Evolutionary conservation across 75 land plant species (phyloP).

Genomic region (Pinus taeda): DNA sequence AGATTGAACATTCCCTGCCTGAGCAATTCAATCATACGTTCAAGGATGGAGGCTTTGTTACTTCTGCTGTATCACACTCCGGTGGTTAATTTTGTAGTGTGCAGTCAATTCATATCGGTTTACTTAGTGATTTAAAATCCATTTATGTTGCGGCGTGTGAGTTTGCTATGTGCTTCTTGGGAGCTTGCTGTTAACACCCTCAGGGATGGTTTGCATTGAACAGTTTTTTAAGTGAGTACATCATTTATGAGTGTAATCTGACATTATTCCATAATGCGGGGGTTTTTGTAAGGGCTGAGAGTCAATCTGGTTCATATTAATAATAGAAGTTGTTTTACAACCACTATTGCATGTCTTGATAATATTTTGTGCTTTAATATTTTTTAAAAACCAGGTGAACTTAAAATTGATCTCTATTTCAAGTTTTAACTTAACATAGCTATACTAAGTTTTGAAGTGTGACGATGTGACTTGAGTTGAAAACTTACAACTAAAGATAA

Average conservation of each 20-base stretch:
- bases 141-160: neutral
- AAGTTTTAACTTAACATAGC: too few relatives aligned
- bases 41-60: conserved; percentile 81
- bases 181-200: conserved; percentile 2
- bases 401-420: too few relatives aligned
- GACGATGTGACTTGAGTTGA: too few relatives aligned
- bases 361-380: neutral
- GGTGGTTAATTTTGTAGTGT: conserved; percentile 51
- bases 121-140: neutral
- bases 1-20: conserved; percentile 96
- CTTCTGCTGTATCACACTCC: conserved; percentile 89
- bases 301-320: neutral
- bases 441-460: too few relatives aligned
- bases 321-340: neutral
- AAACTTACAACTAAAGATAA: too few relatives aligned
- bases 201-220: neutral
- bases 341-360: neutral
- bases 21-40: conserved; percentile 75
- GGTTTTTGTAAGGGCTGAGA: neutral
- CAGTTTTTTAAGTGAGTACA: neutral
- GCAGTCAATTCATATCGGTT: neutral
- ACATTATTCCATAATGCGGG: neutral
- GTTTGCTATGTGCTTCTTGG: neutral
- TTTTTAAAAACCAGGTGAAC: too few relatives aligned
- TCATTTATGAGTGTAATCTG: neutral